These are phyloP conservation scores for Talaromyces stipitatus DNA, from an alignment of 495 filamentous ascomycete genomes.

Conservation along the genomic window DNA sequence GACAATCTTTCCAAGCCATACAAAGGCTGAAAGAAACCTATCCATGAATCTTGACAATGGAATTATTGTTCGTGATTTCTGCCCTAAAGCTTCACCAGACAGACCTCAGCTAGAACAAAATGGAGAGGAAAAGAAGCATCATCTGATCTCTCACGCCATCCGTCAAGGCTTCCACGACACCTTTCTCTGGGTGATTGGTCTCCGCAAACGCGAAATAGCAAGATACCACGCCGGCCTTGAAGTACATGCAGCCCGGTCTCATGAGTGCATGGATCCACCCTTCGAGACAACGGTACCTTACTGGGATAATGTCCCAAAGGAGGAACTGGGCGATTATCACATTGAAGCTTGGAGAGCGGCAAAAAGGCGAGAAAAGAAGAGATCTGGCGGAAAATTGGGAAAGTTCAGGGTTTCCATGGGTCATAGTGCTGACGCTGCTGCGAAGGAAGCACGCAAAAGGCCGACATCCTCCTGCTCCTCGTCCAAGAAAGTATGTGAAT, in stretches of 20 bases:
- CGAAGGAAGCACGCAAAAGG: background rate
- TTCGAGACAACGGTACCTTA: background rate
- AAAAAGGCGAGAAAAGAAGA: background rate
- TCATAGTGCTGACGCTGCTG: background rate
- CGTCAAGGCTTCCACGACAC: slow-evolving; percentile 4
- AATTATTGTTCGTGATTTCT: slow-evolving; percentile 14
- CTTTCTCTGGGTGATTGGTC: slow-evolving; percentile 2
- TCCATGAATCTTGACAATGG: slow-evolving; percentile 6
- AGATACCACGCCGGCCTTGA: slow-evolving; percentile 4
- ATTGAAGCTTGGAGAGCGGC: slow-evolving; percentile 4
- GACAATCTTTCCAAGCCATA: slow-evolving; percentile 13
- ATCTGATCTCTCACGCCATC: background rate
- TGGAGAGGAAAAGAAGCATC: background rate
- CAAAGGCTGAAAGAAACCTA: slow-evolving; percentile 6
- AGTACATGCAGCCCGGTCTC: background rate
- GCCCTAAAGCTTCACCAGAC: slow-evolving; percentile 4
- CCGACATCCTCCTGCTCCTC: background rate
- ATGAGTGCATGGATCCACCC: background rate
- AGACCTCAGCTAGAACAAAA: background rate
- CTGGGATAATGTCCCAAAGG: slow-evolving; percentile 2
- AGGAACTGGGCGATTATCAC: slow-evolving; percentile 3
- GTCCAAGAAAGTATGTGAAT: background rate
- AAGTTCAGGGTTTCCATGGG: background rate
- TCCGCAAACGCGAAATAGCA: slow-evolving; percentile 2
- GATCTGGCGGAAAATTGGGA: background rate